Evolutionary conservation across 1,139 yeast species (phyloP).

Genomic region (Saccharomyces pastorianus): DNA sequence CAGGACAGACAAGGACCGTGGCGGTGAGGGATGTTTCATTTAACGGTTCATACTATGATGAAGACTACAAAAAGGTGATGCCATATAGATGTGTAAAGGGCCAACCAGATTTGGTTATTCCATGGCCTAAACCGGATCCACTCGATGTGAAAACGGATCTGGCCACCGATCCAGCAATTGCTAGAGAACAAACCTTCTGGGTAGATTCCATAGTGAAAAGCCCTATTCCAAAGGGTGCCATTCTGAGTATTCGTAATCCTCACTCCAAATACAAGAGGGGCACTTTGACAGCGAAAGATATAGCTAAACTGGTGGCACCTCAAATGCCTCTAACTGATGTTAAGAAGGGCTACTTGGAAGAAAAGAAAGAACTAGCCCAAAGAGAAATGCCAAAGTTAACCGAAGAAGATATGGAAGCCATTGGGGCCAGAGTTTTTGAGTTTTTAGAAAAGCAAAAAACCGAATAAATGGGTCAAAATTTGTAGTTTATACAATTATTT

Average conservation of each 20-base stretch:
- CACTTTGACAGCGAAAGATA: conserved; percentile 50
- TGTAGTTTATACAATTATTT: background rate
- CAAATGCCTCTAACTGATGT: conserved; percentile 67
- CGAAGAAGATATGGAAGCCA: conserved; percentile 57
- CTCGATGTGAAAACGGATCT: conserved; percentile 46
- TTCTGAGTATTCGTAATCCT: conserved; percentile 66
- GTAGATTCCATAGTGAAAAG: conserved; percentile 58
- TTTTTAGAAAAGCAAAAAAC: conserved; percentile 7
- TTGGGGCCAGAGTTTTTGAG: conserved; percentile 52
- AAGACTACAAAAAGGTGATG: conserved; percentile 62
- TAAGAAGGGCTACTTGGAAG: conserved; percentile 45
- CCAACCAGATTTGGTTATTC: conserved; percentile 55
- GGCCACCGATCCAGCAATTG: conserved; percentile 53
- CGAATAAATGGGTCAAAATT: background rate
- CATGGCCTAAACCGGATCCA: conserved; percentile 83
- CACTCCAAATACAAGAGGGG: conserved; percentile 48
- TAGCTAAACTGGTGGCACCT: conserved; percentile 59
- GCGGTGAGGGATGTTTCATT: conserved; percentile 71
- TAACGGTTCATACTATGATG: conserved; percentile 64
- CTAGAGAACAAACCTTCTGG: conserved; percentile 66
- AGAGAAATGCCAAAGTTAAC: conserved; percentile 46
- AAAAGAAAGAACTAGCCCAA: conserved; percentile 43
- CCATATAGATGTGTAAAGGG: conserved; percentile 74
- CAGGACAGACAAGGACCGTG: conserved; percentile 44
- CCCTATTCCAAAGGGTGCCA: conserved; percentile 62